Base-by-base conservation (phyloP, 805 yeast genomes). In the Sugiyamaella valdiviana region DNA sequence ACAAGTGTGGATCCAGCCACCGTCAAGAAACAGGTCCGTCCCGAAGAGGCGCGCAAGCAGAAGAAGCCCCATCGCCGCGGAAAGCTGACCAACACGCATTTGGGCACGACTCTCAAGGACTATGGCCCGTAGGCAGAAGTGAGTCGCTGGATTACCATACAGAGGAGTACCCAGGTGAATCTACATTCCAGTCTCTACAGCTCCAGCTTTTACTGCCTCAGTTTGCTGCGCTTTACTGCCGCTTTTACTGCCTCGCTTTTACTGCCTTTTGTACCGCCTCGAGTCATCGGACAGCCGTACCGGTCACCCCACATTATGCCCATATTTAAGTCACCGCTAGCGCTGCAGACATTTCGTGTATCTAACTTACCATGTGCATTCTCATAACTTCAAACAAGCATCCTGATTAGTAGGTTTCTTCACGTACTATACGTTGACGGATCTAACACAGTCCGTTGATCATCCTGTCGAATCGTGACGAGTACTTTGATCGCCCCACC, bases 1-100 rank as follows among this genome's bases (percentile, higher is more conserved):
- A 91, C 98, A 0, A 85, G 93, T 61, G 93, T 89, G n/a, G 99
- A 93, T 63, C 98, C 99, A n/a, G 86, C 89, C 38, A 78, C 85
- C n/a, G 69, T 89, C 51, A 86, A 83, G 67, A 83, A 81, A 63
- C 78, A 77, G 48, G 78, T 77, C 41, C 75, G 73, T 37, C 67
- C 72, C 15, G 68, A 74, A 1, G 71, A 69, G 26, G 77, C 74
- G 45, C 79, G 84, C 65, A 91, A 89, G 69, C 89, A 84, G 64
- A 88, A 88, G 77, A 90, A 86, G 67, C 86, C 95, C 44, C 80
- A 98, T 68, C 78, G 89, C 62, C 78, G 89, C 62, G 95, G 96
- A 41, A 93, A 89, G 73, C 79, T 93, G 60, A 93, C 99, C 9
- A 93, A 93, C 66, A 83, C 95, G 2, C 99, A 93, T 67, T 85